Evolutionary conservation across 2,329 filamentous ascomycete genomes (phyloP).

Genomic region (Calonectria henricotiae): DNA sequence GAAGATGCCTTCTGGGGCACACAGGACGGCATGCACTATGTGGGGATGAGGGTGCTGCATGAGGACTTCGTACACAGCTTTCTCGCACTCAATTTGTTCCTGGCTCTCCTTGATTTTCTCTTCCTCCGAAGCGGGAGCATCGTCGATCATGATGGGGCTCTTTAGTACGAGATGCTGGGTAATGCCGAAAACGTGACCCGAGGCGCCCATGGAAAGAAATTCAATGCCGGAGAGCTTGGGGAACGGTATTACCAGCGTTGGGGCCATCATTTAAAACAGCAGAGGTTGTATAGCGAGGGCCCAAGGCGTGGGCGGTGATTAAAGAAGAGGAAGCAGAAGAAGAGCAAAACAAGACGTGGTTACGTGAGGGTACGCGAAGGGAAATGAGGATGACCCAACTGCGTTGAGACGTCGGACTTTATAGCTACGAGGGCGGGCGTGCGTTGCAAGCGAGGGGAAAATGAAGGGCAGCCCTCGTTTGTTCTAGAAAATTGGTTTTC

Average conservation of each 20-base stretch:
- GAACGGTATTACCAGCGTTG: slow-evolving; percentile 16
- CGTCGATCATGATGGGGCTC: slow-evolving; percentile 27
- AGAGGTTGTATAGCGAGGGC: not conserved
- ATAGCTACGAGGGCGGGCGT: slow-evolving; percentile 14
- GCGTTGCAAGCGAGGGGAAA: not conserved
- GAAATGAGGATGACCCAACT: slow-evolving; percentile 8
- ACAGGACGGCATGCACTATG: slow-evolving; percentile 20
- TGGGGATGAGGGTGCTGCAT: slow-evolving; percentile 26
- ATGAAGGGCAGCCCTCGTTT: not conserved
- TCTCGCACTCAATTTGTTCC: slow-evolving; percentile 23
- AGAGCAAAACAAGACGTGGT: not conserved
- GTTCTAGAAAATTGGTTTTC: not conserved
- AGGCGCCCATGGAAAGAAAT: slow-evolving; percentile 22
- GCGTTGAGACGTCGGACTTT: slow-evolving; percentile 9
- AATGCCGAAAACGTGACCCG: slow-evolving; percentile 35
- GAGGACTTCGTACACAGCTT: slow-evolving; percentile 22
- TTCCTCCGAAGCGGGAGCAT: slow-evolving; percentile 1
- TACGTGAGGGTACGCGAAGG: not conserved
- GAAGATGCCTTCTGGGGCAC: slow-evolving; percentile 28
- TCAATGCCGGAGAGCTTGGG: slow-evolving; percentile 8
- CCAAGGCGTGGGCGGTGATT: not conserved
- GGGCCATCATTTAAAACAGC: not conserved
- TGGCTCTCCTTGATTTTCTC: slow-evolving; percentile 8
- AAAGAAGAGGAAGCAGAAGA: too few species aligned
- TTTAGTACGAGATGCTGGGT: slow-evolving; percentile 35